phyloP scores from a whole-genome alignment of 495 filamentous ascomycete species.

The Hyaloscypha hepaticicola region DNA sequence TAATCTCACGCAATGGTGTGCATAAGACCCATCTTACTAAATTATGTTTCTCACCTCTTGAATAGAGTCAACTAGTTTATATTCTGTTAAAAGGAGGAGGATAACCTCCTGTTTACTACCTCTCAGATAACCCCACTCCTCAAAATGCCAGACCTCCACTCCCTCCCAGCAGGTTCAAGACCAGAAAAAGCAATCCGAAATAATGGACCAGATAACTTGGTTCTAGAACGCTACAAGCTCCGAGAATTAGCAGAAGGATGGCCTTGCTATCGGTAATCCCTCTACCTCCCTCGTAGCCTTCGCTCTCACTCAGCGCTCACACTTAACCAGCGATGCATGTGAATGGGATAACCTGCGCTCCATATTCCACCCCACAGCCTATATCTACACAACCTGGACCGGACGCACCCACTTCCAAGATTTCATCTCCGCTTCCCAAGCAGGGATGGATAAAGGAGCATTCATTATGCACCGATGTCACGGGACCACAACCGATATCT shows the following conservation, averaged over 20 bases:
- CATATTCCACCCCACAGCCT: slow-evolving; percentile 57
- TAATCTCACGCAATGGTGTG: too few relatives aligned
- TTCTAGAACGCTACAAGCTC: slow-evolving; percentile 53
- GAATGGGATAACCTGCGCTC: slow-evolving; percentile 66
- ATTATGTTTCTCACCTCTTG: too few relatives aligned
- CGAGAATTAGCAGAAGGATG: slow-evolving; percentile 66
- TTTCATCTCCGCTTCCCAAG: slow-evolving; percentile 59
- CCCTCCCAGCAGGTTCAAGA: slow-evolving; percentile 10
- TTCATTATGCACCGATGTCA: slow-evolving; percentile 70
- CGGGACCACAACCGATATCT: slow-evolving; percentile 57
- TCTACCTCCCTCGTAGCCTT: not conserved
- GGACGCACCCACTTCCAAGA: slow-evolving; percentile 50
- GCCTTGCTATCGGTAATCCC: slow-evolving; percentile 55
- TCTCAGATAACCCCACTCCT: not conserved
- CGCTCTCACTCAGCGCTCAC: not conserved
- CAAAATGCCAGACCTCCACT: slow-evolving; percentile 14
- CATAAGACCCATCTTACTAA: too few relatives aligned
- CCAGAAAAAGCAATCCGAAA: slow-evolving; percentile 40
- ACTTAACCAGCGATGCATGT: slow-evolving; percentile 46
- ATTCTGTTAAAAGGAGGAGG: too few relatives aligned
- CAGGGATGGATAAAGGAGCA: slow-evolving; percentile 57
- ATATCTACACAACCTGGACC: slow-evolving; percentile 65
- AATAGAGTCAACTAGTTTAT: too few relatives aligned
- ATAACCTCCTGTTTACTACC: too few relatives aligned
- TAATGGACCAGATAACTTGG: slow-evolving; percentile 50